phyloP scores from a whole-genome alignment of 305 asterid species.

The Petunia hybrid region DNA sequence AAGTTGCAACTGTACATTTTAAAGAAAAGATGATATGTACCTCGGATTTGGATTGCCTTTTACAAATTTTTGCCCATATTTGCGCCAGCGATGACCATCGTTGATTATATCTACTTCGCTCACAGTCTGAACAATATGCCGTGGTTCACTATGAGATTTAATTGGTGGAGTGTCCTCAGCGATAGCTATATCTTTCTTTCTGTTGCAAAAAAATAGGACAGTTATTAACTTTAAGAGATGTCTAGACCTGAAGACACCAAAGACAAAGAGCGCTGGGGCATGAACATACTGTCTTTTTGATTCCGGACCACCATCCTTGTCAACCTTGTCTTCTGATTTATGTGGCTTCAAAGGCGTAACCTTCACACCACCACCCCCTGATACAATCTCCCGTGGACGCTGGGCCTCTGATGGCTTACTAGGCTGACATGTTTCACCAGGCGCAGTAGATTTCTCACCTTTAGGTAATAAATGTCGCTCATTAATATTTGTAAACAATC shows the following conservation, averaged over 20 bases:
- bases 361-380: constrained; percentile 45
- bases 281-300: constrained; percentile 77
- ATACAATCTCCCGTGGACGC: constrained; percentile 43
- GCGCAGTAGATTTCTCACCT: constrained; percentile 38
- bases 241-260: constrained; percentile 13
- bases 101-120: constrained; percentile 84
- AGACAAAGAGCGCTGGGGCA: constrained; percentile 19
- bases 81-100: constrained; percentile 98
- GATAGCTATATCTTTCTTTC: constrained; percentile 57
- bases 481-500: neutral
- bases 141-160: constrained; percentile 61
- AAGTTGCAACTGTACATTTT: neutral
- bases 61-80: constrained; percentile 93
- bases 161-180: constrained; percentile 48
- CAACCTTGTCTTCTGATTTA: constrained; percentile 44
- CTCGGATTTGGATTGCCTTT: constrained; percentile 96
- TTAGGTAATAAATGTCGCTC: constrained; percentile 31
- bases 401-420: constrained; percentile 45
- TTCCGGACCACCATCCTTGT: constrained; percentile 50
- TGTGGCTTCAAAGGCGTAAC: constrained; percentile 47
- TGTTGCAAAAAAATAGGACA: constrained; percentile 42
- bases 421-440: constrained; percentile 46
- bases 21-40: constrained; percentile 46
- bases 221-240: neutral
- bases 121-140: constrained; percentile 77